A percentile compares a stretch with the other conserved stretches of the same genome.
These are phyloP conservation scores for Arabidopsis lyrata DNA, from an alignment of 441 rosid species.

Conservation along the genomic window DNA sequence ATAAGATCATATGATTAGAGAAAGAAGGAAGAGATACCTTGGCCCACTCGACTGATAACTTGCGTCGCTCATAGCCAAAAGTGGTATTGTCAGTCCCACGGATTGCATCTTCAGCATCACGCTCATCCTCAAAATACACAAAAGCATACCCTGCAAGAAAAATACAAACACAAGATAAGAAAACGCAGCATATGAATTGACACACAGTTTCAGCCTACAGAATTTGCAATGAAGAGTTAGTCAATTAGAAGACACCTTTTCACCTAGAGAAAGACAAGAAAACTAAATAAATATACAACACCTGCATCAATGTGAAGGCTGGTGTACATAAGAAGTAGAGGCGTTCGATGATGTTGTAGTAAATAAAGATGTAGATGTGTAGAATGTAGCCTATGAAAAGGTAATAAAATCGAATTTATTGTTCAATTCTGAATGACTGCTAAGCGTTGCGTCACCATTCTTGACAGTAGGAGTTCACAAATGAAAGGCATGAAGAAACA, in stretches of 20 bases:
- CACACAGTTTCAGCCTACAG: neutral
- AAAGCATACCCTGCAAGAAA: neutral
- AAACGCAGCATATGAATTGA: neutral
- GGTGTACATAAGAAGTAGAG: neutral
- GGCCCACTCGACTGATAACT: neutral
- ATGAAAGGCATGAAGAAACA: neutral
- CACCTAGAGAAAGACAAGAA: neutral
- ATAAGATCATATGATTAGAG: neutral
- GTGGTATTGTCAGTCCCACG: neutral
- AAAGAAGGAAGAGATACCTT: neutral
- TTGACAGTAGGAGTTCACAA: neutral
- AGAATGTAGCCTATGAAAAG: neutral
- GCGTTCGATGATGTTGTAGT: too few species aligned
- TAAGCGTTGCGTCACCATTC: neutral
- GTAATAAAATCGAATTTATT: neutral
- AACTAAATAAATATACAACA: neutral
- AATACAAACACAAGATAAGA: neutral
- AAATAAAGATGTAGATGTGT: neutral
- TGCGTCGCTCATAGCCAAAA: neutral
- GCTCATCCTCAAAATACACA: neutral
- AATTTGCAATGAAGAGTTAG: neutral
- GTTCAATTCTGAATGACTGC: neutral
- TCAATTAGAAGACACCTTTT: neutral
- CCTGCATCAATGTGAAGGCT: neutral
- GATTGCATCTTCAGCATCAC: conserved; percentile 2